Evolutionary conservation across 2,329 filamentous ascomycete species (phyloP).

Genomic region (Emydomyces testavorans): DNA sequence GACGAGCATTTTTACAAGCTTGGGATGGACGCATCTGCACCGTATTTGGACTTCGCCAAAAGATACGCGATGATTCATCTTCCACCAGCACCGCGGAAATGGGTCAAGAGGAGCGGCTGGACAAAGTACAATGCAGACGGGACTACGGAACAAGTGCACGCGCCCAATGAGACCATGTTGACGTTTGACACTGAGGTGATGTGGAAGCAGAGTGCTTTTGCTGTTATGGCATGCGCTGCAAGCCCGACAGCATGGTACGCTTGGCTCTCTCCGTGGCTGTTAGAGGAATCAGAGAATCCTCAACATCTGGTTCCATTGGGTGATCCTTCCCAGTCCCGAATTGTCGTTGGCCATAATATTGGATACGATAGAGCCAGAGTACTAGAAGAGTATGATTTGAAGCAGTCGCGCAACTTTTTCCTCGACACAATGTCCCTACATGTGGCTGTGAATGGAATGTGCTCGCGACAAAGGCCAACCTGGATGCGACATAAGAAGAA

Average conservation of each 20-base stretch:
- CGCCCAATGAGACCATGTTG: constrained; percentile 68
- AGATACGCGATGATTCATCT: constrained; percentile 54
- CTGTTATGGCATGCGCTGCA: constrained; percentile 92
- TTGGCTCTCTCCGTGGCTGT: constrained; percentile 90
- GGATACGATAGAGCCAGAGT: constrained; percentile 87
- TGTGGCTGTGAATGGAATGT: constrained; percentile 98
- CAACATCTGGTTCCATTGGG: constrained; percentile 80
- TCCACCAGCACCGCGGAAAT: constrained; percentile 55
- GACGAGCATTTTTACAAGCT: constrained; percentile 92
- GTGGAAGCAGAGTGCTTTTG: constrained; percentile 85
- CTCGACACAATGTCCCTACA: constrained; percentile 97
- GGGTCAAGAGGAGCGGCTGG: constrained; percentile 76
- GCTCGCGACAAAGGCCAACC: constrained; percentile 84
- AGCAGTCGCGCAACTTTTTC: constrained; percentile 74
- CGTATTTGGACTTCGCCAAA: constrained; percentile 65
- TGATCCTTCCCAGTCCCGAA: constrained; percentile 56
- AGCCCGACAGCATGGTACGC: constrained; percentile 90
- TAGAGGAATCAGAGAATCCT: constrained; percentile 66
- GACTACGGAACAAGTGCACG: constrained; percentile 56
- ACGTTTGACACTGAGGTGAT: constrained; percentile 96
- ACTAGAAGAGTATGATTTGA: constrained; percentile 74
- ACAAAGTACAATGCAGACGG: constrained; percentile 79
- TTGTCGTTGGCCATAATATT: constrained; percentile 89
- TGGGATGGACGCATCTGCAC: constrained; percentile 75
- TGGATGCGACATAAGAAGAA: constrained; percentile 97